Conservation (phyloP, 2,329 filamentous ascomycete species). For the Juglanconis oblonga region DNA sequence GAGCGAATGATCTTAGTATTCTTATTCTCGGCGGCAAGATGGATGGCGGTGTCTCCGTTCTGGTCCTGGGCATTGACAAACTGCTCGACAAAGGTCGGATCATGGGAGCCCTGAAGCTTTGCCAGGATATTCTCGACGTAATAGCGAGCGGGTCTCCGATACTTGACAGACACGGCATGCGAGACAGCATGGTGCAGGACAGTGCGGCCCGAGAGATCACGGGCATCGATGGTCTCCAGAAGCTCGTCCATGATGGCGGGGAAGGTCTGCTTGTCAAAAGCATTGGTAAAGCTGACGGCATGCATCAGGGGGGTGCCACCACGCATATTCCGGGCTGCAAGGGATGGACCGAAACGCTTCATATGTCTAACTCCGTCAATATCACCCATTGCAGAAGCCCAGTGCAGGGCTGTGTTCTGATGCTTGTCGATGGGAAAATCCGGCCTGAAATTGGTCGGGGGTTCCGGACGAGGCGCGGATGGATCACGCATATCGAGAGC, state of each 20-base stretch:
- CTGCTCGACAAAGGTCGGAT: conserved; percentile 71
- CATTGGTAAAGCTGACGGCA: conserved; percentile 94
- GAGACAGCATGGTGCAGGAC: conserved; percentile 81
- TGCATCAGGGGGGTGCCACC: conserved; percentile 94
- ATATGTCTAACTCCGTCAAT: conserved; percentile 87
- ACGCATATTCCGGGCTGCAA: conserved; percentile 66
- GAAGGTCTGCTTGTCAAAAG: conserved; percentile 90
- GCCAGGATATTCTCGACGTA: conserved; percentile 91
- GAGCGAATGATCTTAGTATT: conserved; percentile 86
- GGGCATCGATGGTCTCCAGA: conserved; percentile 73
- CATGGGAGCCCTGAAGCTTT: conserved; percentile 74
- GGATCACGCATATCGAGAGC: conserved; percentile 80
- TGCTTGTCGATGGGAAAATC: conserved; percentile 93
- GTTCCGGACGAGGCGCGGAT: conserved; percentile 68
- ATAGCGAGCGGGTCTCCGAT: conserved; percentile 75
- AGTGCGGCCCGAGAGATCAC: conserved; percentile 78
- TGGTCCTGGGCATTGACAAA: conserved; percentile 80
- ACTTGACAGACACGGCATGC: conserved; percentile 69
- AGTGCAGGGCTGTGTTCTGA: conserved; percentile 89
- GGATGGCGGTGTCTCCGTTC: conserved; percentile 83
- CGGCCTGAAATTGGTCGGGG: conserved; percentile 81
- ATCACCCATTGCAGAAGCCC: conserved; percentile 97
- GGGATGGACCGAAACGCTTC: conserved; percentile 73
- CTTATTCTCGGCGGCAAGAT: conserved; percentile 73
- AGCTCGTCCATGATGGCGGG: conserved; percentile 80